phyloP scores from a whole-genome alignment of 345 rosid genomes.

The Excoecaria agallocha region DNA sequence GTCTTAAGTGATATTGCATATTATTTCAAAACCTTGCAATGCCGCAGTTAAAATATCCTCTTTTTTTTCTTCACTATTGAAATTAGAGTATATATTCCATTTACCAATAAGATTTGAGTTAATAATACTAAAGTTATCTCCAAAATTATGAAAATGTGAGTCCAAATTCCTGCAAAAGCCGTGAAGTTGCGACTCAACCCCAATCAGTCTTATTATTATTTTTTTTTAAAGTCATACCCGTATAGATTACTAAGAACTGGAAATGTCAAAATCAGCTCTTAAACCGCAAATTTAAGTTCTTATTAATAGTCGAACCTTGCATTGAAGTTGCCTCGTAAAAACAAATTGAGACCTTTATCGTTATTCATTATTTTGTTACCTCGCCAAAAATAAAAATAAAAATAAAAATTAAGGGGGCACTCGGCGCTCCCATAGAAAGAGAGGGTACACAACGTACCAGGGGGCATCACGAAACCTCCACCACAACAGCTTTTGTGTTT shows the following conservation, averaged over 20 bases:
- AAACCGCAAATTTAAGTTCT: too few relatives aligned
- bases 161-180: too few relatives aligned
- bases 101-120: too few relatives aligned
- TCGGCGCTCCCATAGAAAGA: background rate
- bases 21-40: background rate
- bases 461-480: constrained; percentile 12
- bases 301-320: too few relatives aligned
- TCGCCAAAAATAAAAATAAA: background rate
- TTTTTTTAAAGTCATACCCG: too few relatives aligned
- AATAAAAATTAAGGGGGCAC: background rate
- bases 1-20: background rate
- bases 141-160: too few relatives aligned
- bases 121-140: too few relatives aligned
- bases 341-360: background rate
- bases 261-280: too few relatives aligned
- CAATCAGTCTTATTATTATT: too few relatives aligned
- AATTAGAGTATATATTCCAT: background rate
- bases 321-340: too few relatives aligned
- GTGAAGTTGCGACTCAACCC: too few relatives aligned
- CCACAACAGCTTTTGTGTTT: constrained; percentile 7
- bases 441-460: constrained; percentile 18
- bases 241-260: too few relatives aligned
- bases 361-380: background rate
- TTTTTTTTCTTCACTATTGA: background rate
- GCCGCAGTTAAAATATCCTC: background rate